Conservation (phyloP, 129 eudicot genomes). For the Heracleum sosnowskyi region DNA sequence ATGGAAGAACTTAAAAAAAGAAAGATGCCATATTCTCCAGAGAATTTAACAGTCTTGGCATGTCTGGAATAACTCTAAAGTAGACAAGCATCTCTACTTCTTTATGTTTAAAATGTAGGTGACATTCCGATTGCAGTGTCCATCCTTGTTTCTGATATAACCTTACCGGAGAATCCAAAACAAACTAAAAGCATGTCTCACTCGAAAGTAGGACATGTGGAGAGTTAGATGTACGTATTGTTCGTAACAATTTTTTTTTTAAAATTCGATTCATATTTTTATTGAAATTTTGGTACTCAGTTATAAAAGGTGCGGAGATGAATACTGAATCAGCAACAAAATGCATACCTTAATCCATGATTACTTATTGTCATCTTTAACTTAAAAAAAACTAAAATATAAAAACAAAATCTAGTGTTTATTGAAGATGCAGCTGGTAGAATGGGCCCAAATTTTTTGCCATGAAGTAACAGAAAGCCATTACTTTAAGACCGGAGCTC, state of each 20-base stretch:
- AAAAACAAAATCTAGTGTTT: neutral
- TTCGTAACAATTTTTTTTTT: no score
- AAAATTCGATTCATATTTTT: no score
- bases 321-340: neutral
- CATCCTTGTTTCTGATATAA: neutral
- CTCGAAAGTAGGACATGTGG: neutral
- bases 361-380: neutral
- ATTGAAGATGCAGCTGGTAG: neutral
- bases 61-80: slow-evolving; percentile 2
- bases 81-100: slow-evolving; percentile 1
- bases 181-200: no score
- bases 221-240: neutral
- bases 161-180: no score
- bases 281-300: no score
- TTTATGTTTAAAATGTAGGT: neutral
- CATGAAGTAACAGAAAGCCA: slow-evolving; percentile 7
- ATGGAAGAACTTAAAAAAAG: neutral
- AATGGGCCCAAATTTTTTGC: neutral
- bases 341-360: neutral
- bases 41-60: neutral
- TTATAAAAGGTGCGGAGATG: neutral
- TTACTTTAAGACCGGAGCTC: slow-evolving; percentile 9
- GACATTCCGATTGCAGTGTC: slow-evolving; percentile 12
- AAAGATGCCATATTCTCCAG: neutral
- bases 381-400: neutral